A percentile compares a stretch with the other conserved stretches of the same genome.
These are phyloP conservation scores for Solanum paucissectum DNA, from an alignment of 257 asterid genomes.

Conservation along the genomic window DNA sequence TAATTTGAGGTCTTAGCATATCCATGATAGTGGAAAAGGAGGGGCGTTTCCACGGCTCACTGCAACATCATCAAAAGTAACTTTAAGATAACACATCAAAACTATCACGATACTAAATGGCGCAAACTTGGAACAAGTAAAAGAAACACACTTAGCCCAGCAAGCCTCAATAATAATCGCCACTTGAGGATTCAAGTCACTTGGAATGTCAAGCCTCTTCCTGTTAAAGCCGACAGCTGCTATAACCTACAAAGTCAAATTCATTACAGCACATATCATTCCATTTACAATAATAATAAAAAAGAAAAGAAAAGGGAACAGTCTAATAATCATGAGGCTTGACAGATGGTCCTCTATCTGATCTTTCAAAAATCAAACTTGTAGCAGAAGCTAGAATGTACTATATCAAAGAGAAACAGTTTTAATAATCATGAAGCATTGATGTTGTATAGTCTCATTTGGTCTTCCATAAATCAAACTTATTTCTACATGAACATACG, in stretches of 20 bases:
- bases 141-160: conserved; percentile 59
- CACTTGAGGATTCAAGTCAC: conserved; percentile 59
- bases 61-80: conserved; percentile 25
- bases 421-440: not conserved
- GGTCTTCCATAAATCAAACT: not conserved
- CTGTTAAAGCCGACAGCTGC: conserved; percentile 90
- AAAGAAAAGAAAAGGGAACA: not conserved
- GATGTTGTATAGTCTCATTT: not conserved
- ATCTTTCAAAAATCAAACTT: not conserved
- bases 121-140: not conserved
- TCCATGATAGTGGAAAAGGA: conserved; percentile 82
- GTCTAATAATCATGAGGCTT: not conserved
- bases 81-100: not conserved
- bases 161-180: conserved; percentile 74
- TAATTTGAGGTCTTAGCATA: conserved; percentile 52
- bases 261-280: not conserved
- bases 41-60: conserved; percentile 93
- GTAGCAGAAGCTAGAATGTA: not conserved
- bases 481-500: not conserved
- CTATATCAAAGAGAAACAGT: not conserved
- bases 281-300: not conserved
- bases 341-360: not conserved
- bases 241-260: conserved; percentile 52
- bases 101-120: not conserved
- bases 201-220: conserved; percentile 75